These are phyloP conservation scores for Tremellales sp. DNA, from an alignment of 1,284 basidiomycete species.

Conservation along the genomic window DNA sequence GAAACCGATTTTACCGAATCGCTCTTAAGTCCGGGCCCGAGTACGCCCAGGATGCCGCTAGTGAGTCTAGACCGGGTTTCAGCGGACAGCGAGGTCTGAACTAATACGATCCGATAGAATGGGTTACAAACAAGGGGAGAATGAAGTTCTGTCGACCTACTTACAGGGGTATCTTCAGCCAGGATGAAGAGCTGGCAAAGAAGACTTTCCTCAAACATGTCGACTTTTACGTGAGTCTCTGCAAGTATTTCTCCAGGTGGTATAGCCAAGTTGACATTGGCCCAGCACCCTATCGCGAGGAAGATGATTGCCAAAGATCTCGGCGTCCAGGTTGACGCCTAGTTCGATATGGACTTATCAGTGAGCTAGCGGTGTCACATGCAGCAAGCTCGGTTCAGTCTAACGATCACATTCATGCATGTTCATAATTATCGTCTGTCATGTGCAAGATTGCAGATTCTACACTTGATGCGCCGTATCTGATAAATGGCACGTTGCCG, in stretches of 20 bases:
- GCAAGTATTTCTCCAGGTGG: background rate
- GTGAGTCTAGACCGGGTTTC: slow-evolving; percentile 20
- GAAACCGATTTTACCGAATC: slow-evolving; percentile 52
- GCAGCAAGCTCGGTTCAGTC: background rate
- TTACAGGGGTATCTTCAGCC: slow-evolving; percentile 50
- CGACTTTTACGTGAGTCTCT: slow-evolving; percentile 48
- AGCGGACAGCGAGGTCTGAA: background rate
- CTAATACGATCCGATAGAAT: slow-evolving; percentile 27
- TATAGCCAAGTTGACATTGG: too few species aligned
- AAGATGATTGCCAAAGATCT: slow-evolving; percentile 49
- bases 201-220: slow-evolving; percentile 51
- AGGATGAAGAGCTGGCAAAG: slow-evolving; percentile 50
- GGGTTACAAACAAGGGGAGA: slow-evolving; percentile 52
- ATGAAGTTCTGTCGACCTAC: slow-evolving; percentile 52
- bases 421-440: too few species aligned
- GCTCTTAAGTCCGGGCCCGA: slow-evolving; percentile 50
- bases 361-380: too few species aligned
- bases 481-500: too few species aligned
- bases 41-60: slow-evolving; percentile 50
- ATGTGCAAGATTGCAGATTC: too few species aligned
- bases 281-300: slow-evolving; percentile 48
- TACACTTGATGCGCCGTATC: too few species aligned
- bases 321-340: too few species aligned
- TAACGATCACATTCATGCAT: background rate
- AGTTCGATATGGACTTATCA: too few species aligned